phyloP scores from a whole-genome alignment of 305 asterid genomes.

The Fraxinus latifolia region DNA sequence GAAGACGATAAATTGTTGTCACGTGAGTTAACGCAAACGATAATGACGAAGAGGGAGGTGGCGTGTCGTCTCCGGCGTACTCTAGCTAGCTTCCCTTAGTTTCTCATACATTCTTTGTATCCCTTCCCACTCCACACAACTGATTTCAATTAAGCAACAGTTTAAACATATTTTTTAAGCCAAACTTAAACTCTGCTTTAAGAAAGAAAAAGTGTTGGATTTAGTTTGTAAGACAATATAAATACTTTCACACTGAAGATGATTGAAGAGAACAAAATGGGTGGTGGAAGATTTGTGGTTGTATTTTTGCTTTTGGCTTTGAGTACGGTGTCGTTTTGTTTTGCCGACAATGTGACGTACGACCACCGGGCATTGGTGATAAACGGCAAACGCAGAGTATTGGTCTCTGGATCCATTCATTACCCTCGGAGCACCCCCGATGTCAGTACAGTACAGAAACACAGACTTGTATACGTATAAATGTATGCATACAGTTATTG shows the following conservation, averaged over 20 bases:
- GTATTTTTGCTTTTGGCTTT: constrained; percentile 32
- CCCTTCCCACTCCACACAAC: constrained; percentile 11
- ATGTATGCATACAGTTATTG: not conserved
- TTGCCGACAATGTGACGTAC: constrained; percentile 78
- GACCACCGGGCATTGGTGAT: constrained; percentile 82
- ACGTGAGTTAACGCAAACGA: not conserved
- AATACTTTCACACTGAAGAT: not conserved
- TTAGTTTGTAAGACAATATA: not conserved
- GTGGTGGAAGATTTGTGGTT: constrained; percentile 23
- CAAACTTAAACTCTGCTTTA: constrained; percentile 21
- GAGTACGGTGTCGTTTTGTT: constrained; percentile 39
- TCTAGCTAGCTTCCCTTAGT: constrained; percentile 22
- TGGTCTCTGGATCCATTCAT: constrained; percentile 91
- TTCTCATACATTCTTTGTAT: not conserved
- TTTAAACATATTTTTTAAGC: constrained; percentile 11
- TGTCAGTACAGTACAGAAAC: constrained; percentile 26
- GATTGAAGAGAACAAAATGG: constrained; percentile 19
- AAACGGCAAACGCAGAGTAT: constrained; percentile 65
- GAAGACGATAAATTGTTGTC: not conserved
- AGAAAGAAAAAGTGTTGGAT: not conserved
- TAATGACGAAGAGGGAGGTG: not conserved
- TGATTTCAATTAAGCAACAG: constrained; percentile 14
- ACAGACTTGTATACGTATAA: not conserved
- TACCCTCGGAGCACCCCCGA: constrained; percentile 98
- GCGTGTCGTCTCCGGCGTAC: constrained; percentile 42